phyloP scores from a whole-genome alignment of 2,329 filamentous ascomycete species.

The Fusarium mundagurra region DNA sequence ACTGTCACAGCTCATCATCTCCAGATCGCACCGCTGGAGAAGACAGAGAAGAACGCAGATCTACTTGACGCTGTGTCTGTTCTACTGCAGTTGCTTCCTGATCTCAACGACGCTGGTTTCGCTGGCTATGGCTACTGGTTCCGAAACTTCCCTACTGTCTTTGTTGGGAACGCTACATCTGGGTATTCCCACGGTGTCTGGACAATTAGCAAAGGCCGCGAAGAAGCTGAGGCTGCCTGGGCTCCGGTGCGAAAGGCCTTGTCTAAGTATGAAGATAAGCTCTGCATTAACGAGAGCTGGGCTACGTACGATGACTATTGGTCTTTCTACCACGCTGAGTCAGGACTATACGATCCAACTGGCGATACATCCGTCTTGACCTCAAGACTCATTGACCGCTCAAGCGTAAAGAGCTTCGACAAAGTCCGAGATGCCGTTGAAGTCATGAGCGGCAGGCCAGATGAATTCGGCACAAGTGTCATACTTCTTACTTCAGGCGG shows the following conservation, averaged over 20 bases:
- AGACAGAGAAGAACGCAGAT: constrained; percentile 17
- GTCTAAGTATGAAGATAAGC: constrained; percentile 13
- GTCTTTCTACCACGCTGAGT: constrained; percentile 22
- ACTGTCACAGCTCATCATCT: constrained; percentile 16
- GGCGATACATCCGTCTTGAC: constrained; percentile 19
- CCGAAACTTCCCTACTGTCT: constrained; percentile 8
- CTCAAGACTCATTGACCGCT: constrained; percentile 9
- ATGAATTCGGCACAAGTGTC: constrained; percentile 12
- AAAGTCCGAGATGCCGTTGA: constrained; percentile 11
- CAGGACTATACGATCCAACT: constrained; percentile 3
- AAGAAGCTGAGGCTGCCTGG: constrained; percentile 17
- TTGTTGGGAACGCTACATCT: constrained; percentile 25
- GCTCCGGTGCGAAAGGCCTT: constrained; percentile 3
- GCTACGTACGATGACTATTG: constrained; percentile 23
- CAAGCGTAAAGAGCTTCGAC: neutral
- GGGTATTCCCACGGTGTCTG: constrained; percentile 23
- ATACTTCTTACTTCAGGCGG: constrained; percentile 23
- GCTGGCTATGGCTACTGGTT: constrained; percentile 30
- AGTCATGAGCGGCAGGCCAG: constrained; percentile 21
- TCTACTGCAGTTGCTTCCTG: constrained; percentile 7
- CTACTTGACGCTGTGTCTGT: constrained; percentile 10
- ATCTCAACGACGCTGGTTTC: constrained; percentile 31
- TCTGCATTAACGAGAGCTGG: constrained; percentile 27
- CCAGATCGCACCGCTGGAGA: constrained; percentile 2
- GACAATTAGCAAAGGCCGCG: neutral